phyloP scores from a whole-genome alignment of 257 asterid species.

The Salvia miltiorrhiza region DNA sequence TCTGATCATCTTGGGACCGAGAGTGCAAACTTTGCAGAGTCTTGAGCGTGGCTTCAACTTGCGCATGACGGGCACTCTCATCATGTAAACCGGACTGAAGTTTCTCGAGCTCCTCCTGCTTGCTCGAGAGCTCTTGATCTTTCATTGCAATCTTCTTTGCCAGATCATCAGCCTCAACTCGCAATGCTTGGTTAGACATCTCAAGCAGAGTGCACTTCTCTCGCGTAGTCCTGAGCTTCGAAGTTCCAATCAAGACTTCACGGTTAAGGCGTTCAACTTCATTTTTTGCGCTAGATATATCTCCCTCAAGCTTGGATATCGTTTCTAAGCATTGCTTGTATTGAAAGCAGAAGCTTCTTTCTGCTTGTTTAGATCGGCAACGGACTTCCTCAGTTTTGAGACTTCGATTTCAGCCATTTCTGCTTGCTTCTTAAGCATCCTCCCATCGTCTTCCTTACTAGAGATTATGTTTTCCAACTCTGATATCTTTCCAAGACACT shows the following conservation, averaged over 20 bases:
- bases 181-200: constrained; percentile 58
- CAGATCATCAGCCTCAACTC: constrained; percentile 66
- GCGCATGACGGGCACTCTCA: constrained; percentile 46
- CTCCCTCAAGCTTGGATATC: constrained; percentile 61
- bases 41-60: constrained; percentile 63
- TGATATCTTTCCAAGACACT: constrained; percentile 48
- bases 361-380: constrained; percentile 49
- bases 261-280: constrained; percentile 58
- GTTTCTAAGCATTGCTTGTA: constrained; percentile 63
- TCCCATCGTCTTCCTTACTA: constrained; percentile 40
- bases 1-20: constrained; percentile 70
- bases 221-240: constrained; percentile 48
- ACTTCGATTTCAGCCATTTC: constrained; percentile 67
- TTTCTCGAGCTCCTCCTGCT: constrained; percentile 71
- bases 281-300: constrained; percentile 41
- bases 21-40: constrained; percentile 52
- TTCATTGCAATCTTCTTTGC: constrained; percentile 59
- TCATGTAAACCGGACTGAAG: constrained; percentile 54
- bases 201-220: constrained; percentile 55
- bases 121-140: constrained; percentile 66
- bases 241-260: constrained; percentile 42
- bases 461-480: constrained; percentile 50
- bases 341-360: constrained; percentile 60
- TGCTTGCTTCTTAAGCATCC: constrained; percentile 44
- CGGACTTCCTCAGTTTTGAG: constrained; percentile 42